phyloP scores from a whole-genome alignment of 371 early-diverging fungal genomes.

The Mucor indicus region DNA sequence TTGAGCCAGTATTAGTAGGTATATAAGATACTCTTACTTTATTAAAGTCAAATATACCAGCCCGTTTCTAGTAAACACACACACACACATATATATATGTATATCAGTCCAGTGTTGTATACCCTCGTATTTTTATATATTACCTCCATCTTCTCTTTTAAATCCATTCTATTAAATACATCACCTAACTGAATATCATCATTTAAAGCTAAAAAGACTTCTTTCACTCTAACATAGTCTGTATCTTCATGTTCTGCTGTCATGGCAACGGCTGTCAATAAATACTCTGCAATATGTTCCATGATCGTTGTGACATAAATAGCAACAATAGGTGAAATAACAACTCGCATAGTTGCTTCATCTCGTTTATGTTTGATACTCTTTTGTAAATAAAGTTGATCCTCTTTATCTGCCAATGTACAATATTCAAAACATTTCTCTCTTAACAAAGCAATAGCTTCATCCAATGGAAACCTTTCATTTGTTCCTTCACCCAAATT shows the following conservation, averaged over 20 bases:
- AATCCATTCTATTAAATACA: slow-evolving; percentile 52
- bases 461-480: slow-evolving; percentile 22
- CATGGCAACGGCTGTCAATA: slow-evolving; percentile 56
- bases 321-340: slow-evolving; percentile 59
- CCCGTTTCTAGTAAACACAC: slow-evolving; percentile 15
- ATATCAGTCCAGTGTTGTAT: not conserved
- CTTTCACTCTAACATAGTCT: slow-evolving; percentile 56
- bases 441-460: slow-evolving; percentile 33
- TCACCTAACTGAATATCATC: slow-evolving; percentile 57
- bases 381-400: slow-evolving; percentile 24
- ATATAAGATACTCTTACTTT: slow-evolving; percentile 13
- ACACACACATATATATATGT: too few relatives aligned
- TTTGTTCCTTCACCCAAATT: slow-evolving; percentile 21
- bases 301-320: slow-evolving; percentile 67
- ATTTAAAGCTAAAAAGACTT: slow-evolving; percentile 55
- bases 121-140: not conserved
- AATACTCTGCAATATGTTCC: slow-evolving; percentile 64
- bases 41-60: slow-evolving; percentile 13
- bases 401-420: slow-evolving; percentile 52
- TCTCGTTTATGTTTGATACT: slow-evolving; percentile 14
- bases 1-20: slow-evolving; percentile 1
- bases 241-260: slow-evolving; percentile 60
- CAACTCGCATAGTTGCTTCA: slow-evolving; percentile 11
- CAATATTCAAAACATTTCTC: slow-evolving; percentile 60
- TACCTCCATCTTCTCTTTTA: slow-evolving; percentile 56